Conservation (phyloP, 306 rosid genomes). For the Quercus ilex region DNA sequence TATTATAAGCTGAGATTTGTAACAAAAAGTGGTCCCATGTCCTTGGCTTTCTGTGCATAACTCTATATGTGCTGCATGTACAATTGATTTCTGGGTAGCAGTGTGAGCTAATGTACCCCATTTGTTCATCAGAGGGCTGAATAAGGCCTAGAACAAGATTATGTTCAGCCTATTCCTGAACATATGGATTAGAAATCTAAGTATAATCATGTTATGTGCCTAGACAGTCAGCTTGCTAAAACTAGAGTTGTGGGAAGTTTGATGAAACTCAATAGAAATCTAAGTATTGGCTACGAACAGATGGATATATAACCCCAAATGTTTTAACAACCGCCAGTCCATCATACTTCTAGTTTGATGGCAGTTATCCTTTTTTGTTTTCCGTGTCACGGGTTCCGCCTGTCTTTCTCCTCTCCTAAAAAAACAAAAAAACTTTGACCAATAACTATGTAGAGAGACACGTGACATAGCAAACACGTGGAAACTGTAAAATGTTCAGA, state of each 20-base stretch:
- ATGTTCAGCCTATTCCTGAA: no score
- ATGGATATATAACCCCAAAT: background rate
- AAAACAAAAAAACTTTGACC: no score
- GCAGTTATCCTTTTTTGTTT: no score
- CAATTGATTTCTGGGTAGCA: background rate
- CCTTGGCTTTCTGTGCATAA: background rate
- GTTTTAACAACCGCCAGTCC: background rate
- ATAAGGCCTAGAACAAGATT: no score
- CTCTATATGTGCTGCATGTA: background rate
- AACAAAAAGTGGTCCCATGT: background rate
- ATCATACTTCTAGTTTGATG: no score
- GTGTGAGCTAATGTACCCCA: background rate
- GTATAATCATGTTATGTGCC: background rate
- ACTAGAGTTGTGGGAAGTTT: background rate
- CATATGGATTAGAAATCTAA: no score
- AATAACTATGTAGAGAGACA: no score
- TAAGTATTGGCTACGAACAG: background rate
- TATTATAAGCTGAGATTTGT: background rate
- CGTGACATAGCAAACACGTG: no score
- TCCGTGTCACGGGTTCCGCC: no score
- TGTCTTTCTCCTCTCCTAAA: no score
- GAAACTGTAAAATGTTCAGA: no score
- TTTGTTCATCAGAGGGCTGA: no score
- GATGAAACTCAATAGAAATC: background rate
- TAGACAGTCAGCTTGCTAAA: background rate